Percentiles rank a stretch among this genome's conserved stretches.
phyloP scores from a whole-genome alignment of 208 protist genomes.

The Strigomonas culicis region DNA sequence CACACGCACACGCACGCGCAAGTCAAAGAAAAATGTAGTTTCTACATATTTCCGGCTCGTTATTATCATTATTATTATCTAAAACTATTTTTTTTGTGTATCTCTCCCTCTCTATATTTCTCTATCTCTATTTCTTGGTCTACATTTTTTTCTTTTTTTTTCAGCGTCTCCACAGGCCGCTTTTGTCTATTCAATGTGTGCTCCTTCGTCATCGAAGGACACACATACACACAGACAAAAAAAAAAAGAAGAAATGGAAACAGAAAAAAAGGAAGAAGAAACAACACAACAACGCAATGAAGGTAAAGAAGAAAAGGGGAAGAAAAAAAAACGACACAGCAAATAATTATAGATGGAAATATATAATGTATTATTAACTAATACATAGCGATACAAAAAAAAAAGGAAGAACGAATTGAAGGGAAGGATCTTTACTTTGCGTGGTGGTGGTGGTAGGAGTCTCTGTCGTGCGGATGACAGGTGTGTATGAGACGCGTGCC shows the following conservation, averaged over 20 bases:
- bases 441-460: background rate
- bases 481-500: background rate
- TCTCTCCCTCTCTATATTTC: no score
- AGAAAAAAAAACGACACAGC: background rate
- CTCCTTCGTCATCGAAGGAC: background rate
- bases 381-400: background rate
- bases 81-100: no score
- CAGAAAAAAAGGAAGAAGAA: background rate
- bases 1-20: no score
- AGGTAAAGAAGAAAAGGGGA: slow-evolving; percentile 10
- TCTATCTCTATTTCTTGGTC: no score
- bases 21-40: no score
- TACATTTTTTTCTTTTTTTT: no score
- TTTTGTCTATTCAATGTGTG: no score
- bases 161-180: no score
- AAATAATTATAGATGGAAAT: background rate
- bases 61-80: no score
- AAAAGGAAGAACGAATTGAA: background rate
- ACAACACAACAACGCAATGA: background rate
- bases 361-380: background rate
- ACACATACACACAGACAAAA: background rate
- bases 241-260: slow-evolving; percentile 1
- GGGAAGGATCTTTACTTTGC: background rate
- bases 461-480: background rate
- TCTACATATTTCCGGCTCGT: no score